phyloP scores from a whole-genome alignment of 345 rosid species.

The Eucalyptus albens region DNA sequence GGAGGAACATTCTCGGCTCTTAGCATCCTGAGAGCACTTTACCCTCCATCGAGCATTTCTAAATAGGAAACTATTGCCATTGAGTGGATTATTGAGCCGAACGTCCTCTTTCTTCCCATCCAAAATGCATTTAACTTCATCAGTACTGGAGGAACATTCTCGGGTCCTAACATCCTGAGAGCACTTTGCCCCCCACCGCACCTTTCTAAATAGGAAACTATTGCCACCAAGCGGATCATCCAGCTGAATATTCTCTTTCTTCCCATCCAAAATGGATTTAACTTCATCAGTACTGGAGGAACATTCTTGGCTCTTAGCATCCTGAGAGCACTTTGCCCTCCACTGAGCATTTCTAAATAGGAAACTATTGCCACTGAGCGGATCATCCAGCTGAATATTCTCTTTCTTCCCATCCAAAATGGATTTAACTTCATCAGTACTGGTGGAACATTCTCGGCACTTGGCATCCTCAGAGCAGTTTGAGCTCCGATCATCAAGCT shows the following conservation, averaged over 20 bases:
- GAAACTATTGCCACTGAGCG: too few species aligned
- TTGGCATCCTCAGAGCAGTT: neutral
- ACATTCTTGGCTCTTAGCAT: neutral
- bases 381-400: fast-evolving
- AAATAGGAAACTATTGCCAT: neutral
- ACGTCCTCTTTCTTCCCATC: neutral
- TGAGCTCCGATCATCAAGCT: constrained; percentile 4
- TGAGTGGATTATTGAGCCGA: constrained; percentile 13
- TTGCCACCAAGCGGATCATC: constrained; percentile 6
- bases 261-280: neutral
- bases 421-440: too few species aligned
- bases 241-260: neutral
- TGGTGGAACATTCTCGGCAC: neutral
- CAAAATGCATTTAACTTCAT: neutral
- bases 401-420: too few species aligned
- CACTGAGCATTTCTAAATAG: fast-evolving
- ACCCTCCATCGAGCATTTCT: neutral
- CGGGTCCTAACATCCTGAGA: neutral
- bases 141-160: neutral
- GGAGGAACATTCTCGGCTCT: neutral
- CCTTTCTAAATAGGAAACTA: constrained; percentile 1
- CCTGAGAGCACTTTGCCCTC: neutral
- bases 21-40: neutral
- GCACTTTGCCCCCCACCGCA: neutral
- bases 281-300: neutral